These are phyloP conservation scores for Metroxylon sagu DNA, from an alignment of 176 grass and related monocot species.

Conservation along the genomic window DNA sequence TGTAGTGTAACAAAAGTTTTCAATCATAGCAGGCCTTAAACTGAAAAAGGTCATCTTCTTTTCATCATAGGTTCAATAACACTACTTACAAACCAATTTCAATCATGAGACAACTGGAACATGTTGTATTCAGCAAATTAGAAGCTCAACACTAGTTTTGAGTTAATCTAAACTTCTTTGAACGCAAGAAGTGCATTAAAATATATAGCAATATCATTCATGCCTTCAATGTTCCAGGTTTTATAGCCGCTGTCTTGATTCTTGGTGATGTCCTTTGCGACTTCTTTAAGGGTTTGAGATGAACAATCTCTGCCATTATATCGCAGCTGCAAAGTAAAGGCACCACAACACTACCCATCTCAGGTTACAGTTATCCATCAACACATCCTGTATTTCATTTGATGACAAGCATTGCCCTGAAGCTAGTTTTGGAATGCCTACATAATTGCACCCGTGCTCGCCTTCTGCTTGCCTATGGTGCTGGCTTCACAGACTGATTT, in stretches of 20 bases:
- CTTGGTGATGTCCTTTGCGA: constrained; percentile 77
- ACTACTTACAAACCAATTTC: no score
- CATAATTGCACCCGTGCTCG: constrained; percentile 51
- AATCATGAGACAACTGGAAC: no score
- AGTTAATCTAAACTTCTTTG: no score
- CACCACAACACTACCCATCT: constrained; percentile 31
- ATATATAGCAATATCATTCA: background rate
- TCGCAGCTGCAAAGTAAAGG: constrained; percentile 27
- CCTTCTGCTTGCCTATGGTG: constrained; percentile 81
- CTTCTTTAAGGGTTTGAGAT: constrained; percentile 57
- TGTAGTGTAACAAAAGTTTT: no score
- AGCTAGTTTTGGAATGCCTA: constrained; percentile 21
- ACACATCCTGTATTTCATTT: constrained; percentile 14
- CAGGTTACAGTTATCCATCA: background rate
- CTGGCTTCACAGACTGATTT: constrained; percentile 64
- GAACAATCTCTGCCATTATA: constrained; percentile 26
- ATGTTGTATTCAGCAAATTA: no score
- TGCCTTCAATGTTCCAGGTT: constrained; percentile 32
- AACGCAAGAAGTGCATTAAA: no score
- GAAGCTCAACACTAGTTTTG: no score
- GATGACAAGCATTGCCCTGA: constrained; percentile 42
- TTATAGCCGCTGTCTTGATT: constrained; percentile 64
- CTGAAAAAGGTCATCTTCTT: no score
- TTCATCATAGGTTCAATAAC: no score
- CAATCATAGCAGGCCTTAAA: no score